phyloP scores from a whole-genome alignment of 495 filamentous ascomycete species.

The Paragyromitra xinjiangensis region DNA sequence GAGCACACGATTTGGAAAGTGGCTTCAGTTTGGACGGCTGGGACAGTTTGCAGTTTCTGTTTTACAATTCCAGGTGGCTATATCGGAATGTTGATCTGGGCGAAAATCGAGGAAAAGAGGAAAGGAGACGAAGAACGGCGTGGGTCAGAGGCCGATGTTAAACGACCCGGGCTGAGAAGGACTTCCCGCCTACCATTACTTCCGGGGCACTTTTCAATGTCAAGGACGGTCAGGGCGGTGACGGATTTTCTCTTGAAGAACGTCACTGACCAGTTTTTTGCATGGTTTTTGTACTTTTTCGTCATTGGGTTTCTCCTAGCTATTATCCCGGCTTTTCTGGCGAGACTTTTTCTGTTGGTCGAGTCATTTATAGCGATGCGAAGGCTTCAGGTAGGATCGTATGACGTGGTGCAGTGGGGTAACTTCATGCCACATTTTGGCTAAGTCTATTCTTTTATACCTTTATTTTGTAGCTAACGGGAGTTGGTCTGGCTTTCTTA shows the following conservation, averaged over 20 bases:
- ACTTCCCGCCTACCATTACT: background rate
- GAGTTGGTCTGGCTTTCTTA: background rate
- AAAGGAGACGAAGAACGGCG: background rate
- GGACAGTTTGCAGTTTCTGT: background rate
- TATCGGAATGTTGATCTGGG: background rate
- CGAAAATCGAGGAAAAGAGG: background rate
- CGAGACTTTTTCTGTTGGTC: background rate
- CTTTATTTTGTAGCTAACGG: background rate
- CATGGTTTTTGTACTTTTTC: constrained; percentile 3
- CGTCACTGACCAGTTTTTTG: background rate
- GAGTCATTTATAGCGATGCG: constrained; percentile 5
- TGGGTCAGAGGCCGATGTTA: background rate
- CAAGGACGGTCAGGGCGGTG: background rate
- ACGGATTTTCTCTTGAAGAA: background rate
- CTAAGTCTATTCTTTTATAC: background rate
- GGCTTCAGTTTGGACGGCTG: background rate
- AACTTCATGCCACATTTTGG: constrained; percentile 37
- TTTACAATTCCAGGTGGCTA: background rate
- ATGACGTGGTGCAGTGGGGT: constrained; percentile 27
- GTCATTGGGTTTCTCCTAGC: background rate
- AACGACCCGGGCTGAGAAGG: background rate
- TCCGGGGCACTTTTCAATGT: too few species aligned
- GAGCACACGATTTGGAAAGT: constrained; percentile 4
- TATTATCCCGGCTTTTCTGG: background rate
- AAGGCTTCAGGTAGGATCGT: background rate